Base-by-base conservation (phyloP, 352 stramenopile species). In the Phytopythium delawarense region DNA sequence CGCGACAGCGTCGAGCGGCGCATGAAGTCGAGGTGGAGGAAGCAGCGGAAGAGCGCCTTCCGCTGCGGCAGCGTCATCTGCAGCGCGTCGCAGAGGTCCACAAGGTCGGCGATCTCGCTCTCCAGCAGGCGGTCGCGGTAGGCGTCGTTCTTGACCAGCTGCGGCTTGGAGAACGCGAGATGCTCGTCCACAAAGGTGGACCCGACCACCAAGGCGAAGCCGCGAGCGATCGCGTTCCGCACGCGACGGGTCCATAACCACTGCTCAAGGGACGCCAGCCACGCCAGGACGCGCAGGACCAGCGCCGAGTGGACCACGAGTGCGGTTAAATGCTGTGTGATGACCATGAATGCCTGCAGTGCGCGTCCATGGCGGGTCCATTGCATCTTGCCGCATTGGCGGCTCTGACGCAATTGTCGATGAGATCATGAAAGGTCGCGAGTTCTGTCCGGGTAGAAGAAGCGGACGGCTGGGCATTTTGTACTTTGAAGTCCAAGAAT, bases 111-210 rank as follows among this genome's bases (percentile, higher is more conserved):
- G 50, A 91, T 91, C 72, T 91, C 81, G 4, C 56, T 34, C 28
- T 63, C 81, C 12, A 88, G 71, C 40, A 91, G 56, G 4, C 81
- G 75, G 37, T 91, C 81, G 32, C 81, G 81, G 40, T 91, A 89
- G 39, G 67, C 67, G 59, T 90, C 81, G 44, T 87, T 84, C n/a
- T 76, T 74, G n/a, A 81, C 59, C 23, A 90, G 73, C 42, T 46
- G 58, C 7, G 15, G 16, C 46, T 77, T 80, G 60, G 77, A 79
- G 56, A 90, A 87, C 8, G 63, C 64, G 12, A 68, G 52, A 34
- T 44, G 57, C 40, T 88, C 77, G 62, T 88, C 79, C 46, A 78
- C 67, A 56, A 74, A 88, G 0, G 58, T 57, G 16, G 77, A 70
- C 12, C 77, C 81, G 23, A 87, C 34, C 48, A 88, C 59, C 57